phyloP scores from a whole-genome alignment of 177 flowering plant species.

The Vitis hybrid region DNA sequence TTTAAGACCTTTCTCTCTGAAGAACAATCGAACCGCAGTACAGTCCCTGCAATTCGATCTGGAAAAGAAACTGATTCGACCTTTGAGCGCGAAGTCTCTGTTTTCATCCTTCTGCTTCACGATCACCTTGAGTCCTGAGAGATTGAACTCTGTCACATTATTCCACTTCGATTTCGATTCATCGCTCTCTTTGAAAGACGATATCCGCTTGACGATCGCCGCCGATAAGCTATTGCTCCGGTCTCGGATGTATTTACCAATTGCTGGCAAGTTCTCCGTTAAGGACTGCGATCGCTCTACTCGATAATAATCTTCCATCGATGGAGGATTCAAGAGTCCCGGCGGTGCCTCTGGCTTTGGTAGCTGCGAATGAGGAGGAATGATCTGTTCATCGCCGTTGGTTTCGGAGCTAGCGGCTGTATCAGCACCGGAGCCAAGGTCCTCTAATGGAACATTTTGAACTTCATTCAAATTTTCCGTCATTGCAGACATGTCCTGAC shows the following conservation, averaged over 20 bases:
- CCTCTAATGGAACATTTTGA: too few species aligned
- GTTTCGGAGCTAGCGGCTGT: too few species aligned
- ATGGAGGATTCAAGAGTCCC: constrained; percentile 17
- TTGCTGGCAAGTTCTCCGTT: constrained; percentile 41
- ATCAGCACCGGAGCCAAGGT: too few species aligned
- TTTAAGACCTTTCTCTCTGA: constrained; percentile 54
- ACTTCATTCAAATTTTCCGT: too few species aligned
- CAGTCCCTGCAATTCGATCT: constrained; percentile 85
- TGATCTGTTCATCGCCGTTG: not conserved
- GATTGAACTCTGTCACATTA: constrained; percentile 57
- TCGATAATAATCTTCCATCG: constrained; percentile 2
- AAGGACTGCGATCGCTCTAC: constrained; percentile 29
- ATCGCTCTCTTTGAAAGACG: constrained; percentile 34
- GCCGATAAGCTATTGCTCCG: constrained; percentile 60
- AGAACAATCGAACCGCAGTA: constrained; percentile 65
- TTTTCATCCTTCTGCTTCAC: constrained; percentile 41
- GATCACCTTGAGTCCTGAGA: constrained; percentile 70
- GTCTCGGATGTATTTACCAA: constrained; percentile 64
- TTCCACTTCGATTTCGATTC: not conserved
- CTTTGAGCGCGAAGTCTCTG: constrained; percentile 35
- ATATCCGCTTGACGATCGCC: constrained; percentile 47
- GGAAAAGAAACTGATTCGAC: constrained; percentile 80
- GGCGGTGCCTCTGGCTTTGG: constrained; percentile 60
- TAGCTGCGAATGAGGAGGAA: constrained; percentile 28
- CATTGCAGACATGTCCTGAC: too few species aligned